phyloP scores from a whole-genome alignment of 2,329 filamentous ascomycete genomes.

The Colletotrichum sp. region DNA sequence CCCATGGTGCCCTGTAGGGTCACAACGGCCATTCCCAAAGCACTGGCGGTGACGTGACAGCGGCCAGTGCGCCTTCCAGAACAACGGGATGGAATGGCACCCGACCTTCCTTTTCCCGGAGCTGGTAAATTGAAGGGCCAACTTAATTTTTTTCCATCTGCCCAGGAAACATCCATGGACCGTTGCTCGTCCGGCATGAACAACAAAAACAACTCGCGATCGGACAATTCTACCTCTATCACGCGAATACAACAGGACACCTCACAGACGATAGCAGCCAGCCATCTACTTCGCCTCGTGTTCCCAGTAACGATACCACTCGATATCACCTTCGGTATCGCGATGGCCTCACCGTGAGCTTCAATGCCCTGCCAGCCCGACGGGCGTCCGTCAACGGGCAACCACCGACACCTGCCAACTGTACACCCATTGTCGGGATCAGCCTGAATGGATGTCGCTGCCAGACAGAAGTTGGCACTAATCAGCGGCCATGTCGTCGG shows the following conservation, averaged over 20 bases:
- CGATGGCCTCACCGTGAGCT: slow-evolving; percentile 5
- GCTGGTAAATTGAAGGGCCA: not conserved
- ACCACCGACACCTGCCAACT: not conserved
- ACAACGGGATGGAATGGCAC: not conserved
- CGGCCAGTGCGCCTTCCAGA: slow-evolving; percentile 2
- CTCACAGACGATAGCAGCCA: not conserved
- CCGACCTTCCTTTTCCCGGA: not conserved
- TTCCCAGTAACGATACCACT: not conserved
- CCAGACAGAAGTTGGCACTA: not conserved
- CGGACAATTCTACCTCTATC: not conserved
- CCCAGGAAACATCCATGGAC: slow-evolving; percentile 12
- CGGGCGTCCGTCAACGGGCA: not conserved
- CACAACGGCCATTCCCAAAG: not conserved
- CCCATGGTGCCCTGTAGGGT: not conserved
- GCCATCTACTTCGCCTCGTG: not conserved
- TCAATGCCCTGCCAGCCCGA: not conserved
- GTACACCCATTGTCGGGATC: not conserved
- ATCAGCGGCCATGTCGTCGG: not conserved
- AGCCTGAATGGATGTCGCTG: not conserved
- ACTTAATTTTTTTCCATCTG: not conserved
- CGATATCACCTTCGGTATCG: not conserved
- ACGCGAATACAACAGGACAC: not conserved
- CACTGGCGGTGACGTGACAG: slow-evolving; percentile 7
- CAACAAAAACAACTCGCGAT: slow-evolving; percentile 3
- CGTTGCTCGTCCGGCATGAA: not conserved